Conservation (phyloP, 306 rosid genomes). For the Fragaria ananassa region DNA sequence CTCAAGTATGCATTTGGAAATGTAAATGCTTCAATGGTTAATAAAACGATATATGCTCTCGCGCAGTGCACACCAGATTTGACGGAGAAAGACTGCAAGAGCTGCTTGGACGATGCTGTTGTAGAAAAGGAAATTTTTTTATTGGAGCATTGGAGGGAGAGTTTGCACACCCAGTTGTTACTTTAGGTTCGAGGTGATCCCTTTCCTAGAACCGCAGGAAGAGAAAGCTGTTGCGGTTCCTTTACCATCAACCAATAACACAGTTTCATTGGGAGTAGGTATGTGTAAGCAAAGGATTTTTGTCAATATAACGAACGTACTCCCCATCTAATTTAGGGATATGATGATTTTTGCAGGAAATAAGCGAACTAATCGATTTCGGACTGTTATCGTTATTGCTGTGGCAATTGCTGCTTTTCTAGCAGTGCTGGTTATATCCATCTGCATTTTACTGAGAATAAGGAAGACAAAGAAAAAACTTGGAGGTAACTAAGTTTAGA, state of each 20-base stretch:
- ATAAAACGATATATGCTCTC: slow-evolving; percentile 5
- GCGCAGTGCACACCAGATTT: slow-evolving; percentile 20
- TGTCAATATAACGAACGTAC: background rate
- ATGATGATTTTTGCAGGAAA: background rate
- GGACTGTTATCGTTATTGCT: background rate
- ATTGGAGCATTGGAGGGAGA: slow-evolving; percentile 8
- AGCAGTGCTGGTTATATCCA: background rate
- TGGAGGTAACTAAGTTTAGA: slow-evolving; percentile 8
- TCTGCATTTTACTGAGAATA: slow-evolving; percentile 2
- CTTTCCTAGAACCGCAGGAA: background rate
- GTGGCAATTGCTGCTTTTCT: background rate
- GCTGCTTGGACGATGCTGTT: background rate
- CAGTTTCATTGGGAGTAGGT: background rate
- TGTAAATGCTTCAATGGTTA: background rate
- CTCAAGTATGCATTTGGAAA: slow-evolving; percentile 18
- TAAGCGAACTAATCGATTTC: background rate
- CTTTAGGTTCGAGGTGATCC: slow-evolving; percentile 4
- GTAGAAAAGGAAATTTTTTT: background rate
- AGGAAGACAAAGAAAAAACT: slow-evolving; percentile 3
- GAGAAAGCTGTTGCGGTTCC: background rate
- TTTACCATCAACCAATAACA: background rate
- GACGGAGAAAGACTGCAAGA: background rate
- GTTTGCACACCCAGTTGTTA: slow-evolving; percentile 11
- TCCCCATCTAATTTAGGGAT: background rate
- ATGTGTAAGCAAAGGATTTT: background rate